A percentile compares a stretch with the other conserved stretches of the same genome.
Conservation (phyloP, 2,329 filamentous ascomycete genomes). For the Fusarium robinianum region DNA sequence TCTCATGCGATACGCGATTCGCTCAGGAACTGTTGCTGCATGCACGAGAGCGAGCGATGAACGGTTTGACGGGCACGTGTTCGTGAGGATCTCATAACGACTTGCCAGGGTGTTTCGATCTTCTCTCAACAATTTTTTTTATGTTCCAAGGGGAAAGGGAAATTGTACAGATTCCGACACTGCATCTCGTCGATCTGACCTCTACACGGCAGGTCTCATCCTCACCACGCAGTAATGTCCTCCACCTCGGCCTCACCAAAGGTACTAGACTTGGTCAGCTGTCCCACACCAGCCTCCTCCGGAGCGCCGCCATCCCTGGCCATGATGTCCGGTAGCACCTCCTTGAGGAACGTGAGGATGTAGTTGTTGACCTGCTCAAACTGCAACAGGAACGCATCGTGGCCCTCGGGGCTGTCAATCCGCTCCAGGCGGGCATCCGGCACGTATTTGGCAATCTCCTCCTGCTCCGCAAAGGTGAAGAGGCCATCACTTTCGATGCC, state of each 20-base stretch:
- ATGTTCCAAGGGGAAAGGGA: too few relatives aligned
- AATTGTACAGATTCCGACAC: too few relatives aligned
- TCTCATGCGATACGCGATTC: too few relatives aligned
- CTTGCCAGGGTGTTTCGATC: too few relatives aligned
- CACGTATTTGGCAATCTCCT: constrained; percentile 85
- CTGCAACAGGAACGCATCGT: constrained; percentile 94
- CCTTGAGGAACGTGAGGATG: constrained; percentile 79
- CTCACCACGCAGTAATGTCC: constrained; percentile 94
- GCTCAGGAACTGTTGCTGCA: too few relatives aligned
- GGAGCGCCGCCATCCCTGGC: constrained; percentile 56
- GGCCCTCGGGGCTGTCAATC: constrained; percentile 92
- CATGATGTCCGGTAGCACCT: constrained; percentile 90
- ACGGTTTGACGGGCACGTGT: too few relatives aligned
- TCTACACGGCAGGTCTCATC: too few relatives aligned
- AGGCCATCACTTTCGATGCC: constrained; percentile 95
- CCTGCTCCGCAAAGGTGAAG: constrained; percentile 95
- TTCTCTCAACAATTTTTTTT: too few relatives aligned
- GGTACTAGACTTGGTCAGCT: constrained; percentile 82
- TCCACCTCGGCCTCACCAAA: constrained; percentile 96
- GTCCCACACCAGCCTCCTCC: constrained; percentile 58
- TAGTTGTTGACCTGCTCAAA: constrained; percentile 96
- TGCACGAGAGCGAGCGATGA: too few relatives aligned
- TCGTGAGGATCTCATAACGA: too few relatives aligned
- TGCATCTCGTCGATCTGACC: too few relatives aligned
- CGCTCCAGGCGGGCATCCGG: constrained; percentile 76